These are phyloP conservation scores for Mycosarcoma mackinlayi DNA, from an alignment of 1,284 basidiomycete genomes.

Conservation along the genomic window DNA sequence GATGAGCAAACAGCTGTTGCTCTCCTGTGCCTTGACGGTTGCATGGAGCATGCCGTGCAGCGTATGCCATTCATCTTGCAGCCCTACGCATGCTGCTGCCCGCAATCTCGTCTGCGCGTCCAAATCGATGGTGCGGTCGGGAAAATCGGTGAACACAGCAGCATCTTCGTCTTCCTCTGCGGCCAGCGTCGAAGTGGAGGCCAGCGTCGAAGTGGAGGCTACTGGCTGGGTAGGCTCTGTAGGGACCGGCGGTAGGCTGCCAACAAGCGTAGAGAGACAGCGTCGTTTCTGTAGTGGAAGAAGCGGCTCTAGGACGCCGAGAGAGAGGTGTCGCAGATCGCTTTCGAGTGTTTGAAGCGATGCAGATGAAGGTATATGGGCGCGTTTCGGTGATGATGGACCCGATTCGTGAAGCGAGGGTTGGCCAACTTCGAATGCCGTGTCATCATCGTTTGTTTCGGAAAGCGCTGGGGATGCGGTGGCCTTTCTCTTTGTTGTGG, in stretches of 20 bases:
- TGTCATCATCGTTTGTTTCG: constrained; percentile 6
- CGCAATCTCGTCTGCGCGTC: constrained; percentile 6
- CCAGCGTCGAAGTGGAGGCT: constrained; percentile 2
- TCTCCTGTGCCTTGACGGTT: constrained; percentile 52
- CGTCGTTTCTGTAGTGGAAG: constrained; percentile 25
- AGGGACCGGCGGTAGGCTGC: constrained; percentile 15
- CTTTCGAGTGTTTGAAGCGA: constrained; percentile 7
- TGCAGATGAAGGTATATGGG: neutral
- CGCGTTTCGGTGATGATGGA: constrained; percentile 5
- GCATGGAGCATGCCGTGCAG: constrained; percentile 48
- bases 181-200: constrained; percentile 1
- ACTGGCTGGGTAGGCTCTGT: neutral
- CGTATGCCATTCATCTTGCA: constrained; percentile 49
- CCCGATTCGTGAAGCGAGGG: constrained; percentile 4
- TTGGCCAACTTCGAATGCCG: constrained; percentile 19
- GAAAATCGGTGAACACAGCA: constrained; percentile 8
- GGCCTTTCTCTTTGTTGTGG: constrained; percentile 20
- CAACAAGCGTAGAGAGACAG: constrained; percentile 29
- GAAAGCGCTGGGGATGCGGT: constrained; percentile 12
- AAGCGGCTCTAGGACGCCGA: constrained; percentile 7
- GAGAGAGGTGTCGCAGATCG: constrained; percentile 13
- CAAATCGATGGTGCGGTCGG: neutral
- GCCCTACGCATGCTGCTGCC: constrained; percentile 47
- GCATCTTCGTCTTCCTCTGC: constrained; percentile 13
- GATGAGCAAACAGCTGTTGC: constrained; percentile 62